These are phyloP conservation scores for Cylindrotheca closterium DNA, from an alignment of 108 stramenopile species.

Conservation along the genomic window DNA sequence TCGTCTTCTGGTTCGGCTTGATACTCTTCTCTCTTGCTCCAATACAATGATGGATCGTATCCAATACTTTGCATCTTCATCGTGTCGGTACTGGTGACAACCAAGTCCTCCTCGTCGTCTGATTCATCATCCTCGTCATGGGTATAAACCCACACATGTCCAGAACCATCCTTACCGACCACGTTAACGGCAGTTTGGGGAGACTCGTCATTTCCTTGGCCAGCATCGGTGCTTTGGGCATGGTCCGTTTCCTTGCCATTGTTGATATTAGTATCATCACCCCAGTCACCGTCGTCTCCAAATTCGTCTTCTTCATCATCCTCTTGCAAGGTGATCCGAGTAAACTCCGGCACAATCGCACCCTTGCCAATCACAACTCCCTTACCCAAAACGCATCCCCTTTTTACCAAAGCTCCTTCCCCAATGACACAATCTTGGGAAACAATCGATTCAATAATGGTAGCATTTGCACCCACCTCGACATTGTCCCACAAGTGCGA, in stretches of 20 bases:
- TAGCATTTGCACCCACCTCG: slow-evolving; percentile 67
- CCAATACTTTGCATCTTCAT: slow-evolving; percentile 72
- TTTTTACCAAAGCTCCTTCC: slow-evolving; percentile 66
- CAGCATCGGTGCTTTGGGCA: not conserved
- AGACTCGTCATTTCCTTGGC: slow-evolving; percentile 27
- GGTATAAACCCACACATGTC: slow-evolving; percentile 52
- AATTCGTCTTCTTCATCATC: slow-evolving; percentile 58
- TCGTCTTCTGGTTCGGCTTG: slow-evolving; percentile 69
- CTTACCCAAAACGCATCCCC: slow-evolving; percentile 88
- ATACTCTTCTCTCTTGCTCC: slow-evolving; percentile 38
- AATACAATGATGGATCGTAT: slow-evolving; percentile 52
- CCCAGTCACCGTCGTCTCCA: slow-evolving; percentile 32
- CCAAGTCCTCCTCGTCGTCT: slow-evolving; percentile 46
- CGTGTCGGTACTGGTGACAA: slow-evolving; percentile 26
- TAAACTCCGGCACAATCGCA: slow-evolving; percentile 76
- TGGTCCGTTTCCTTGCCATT: not conserved
- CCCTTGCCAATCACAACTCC: slow-evolving; percentile 86
- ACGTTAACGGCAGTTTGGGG: slow-evolving; percentile 43
- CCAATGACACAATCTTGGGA: slow-evolving; percentile 64
- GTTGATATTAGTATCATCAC: not conserved
- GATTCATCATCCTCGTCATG: slow-evolving; percentile 45
- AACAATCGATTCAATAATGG: slow-evolving; percentile 63
- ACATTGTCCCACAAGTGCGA: slow-evolving; percentile 88
- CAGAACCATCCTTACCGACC: slow-evolving; percentile 66
- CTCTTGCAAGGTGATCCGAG: slow-evolving; percentile 75